Percentiles rank a stretch among this genome's conserved stretches.
Evolutionary conservation across 306 rosid species (phyloP).

Genomic region (Biancaea sappan): DNA sequence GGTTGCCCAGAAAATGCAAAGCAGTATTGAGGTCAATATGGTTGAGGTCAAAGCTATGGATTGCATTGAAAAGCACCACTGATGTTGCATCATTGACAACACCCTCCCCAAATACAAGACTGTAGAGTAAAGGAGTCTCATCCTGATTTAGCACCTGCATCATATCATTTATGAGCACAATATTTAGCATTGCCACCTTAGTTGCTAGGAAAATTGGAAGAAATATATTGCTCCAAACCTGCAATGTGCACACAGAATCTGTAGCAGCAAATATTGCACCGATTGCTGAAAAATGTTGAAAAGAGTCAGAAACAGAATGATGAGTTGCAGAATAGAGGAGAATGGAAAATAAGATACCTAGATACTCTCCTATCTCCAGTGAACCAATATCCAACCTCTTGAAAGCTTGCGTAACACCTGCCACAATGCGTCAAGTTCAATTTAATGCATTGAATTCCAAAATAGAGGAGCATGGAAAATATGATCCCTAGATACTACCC

Average conservation of each 20-base stretch:
- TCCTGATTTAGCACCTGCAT: constrained; percentile 93
- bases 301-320: constrained; percentile 30
- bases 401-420: constrained; percentile 74
- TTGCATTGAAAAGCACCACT: constrained; percentile 96
- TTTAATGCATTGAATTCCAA: too few species aligned
- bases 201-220: constrained; percentile 22
- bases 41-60: constrained; percentile 84
- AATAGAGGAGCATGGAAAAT: too few species aligned
- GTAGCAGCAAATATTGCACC: constrained; percentile 98
- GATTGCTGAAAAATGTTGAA: constrained; percentile 60
- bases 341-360: constrained; percentile 54
- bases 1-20: constrained; percentile 71
- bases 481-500: too few species aligned
- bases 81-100: constrained; percentile 99
- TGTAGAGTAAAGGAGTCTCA: constrained; percentile 96
- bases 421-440: constrained; percentile 45
- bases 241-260: constrained; percentile 98
- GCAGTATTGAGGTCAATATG: constrained; percentile 57
- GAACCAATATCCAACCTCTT: constrained; percentile 71
- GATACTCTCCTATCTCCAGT: constrained; percentile 70
- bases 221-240: constrained; percentile 56
- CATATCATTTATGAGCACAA: constrained; percentile 36
- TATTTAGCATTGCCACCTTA: constrained; percentile 27
- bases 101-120: constrained; percentile 98
- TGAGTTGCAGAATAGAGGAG: constrained; percentile 17